Percentiles rank a stretch among this genome's conserved stretches.
Evolutionary conservation across 441 rosid species (phyloP).

Genomic region (Gossypium davidsonii): DNA sequence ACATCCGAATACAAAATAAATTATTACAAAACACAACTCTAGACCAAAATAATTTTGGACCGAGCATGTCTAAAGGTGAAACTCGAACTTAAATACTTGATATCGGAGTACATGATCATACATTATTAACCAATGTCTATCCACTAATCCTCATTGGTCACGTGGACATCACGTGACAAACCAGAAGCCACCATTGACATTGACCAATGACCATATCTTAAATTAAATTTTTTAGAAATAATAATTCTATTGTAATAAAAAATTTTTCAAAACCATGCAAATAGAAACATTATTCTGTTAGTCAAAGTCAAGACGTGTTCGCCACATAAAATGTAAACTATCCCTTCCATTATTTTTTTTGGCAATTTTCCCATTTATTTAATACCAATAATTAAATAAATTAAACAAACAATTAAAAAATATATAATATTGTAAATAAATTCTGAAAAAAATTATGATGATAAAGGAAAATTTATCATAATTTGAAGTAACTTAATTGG

Average conservation of each 20-base stretch:
- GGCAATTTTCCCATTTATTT: neutral
- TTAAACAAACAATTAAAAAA: neutral
- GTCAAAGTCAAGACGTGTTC: conserved; percentile 23
- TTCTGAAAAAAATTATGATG: neutral
- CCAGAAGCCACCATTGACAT: neutral
- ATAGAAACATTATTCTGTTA: neutral
- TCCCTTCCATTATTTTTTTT: neutral
- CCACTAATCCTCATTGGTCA: neutral
- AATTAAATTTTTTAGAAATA: neutral
- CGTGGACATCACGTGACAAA: neutral
- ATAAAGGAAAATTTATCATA: neutral
- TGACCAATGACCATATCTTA: neutral
- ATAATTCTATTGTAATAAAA: neutral
- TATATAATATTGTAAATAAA: neutral
- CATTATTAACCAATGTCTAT: too few species aligned
- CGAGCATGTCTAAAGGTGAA: too few species aligned
- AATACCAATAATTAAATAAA: neutral
- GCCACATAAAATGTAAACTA: conserved; percentile 2
- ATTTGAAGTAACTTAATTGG: neutral
- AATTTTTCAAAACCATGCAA: neutral
- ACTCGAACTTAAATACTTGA: too few species aligned
- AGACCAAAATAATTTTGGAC: neutral
- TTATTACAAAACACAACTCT: too few species aligned
- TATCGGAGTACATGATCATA: neutral
- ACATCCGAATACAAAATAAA: too few species aligned